A percentile compares a stretch with the other conserved stretches of the same genome.
These are phyloP conservation scores for Elsinoe necatrix DNA, from an alignment of 2,329 filamentous ascomycete species.

Conservation along the genomic window DNA sequence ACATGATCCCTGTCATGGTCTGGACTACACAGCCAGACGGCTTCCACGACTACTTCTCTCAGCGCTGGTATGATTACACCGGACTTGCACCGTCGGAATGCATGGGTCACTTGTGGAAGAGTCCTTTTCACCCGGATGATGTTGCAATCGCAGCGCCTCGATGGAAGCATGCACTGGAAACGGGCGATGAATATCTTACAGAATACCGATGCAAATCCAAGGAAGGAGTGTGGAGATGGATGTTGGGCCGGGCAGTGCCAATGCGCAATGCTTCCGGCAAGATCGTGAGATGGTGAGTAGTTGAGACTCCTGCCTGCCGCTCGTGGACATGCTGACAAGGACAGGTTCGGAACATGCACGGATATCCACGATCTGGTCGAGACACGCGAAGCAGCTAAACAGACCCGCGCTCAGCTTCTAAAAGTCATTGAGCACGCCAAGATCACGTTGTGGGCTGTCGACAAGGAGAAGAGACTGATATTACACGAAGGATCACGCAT, in stretches of 20 bases:
- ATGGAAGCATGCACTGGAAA: conserved; percentile 57
- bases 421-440: conserved; percentile 67
- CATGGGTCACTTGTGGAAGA: conserved; percentile 52
- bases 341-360: conserved; percentile 62
- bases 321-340: background rate
- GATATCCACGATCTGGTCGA: conserved; percentile 69
- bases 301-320: background rate
- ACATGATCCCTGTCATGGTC: conserved; percentile 51
- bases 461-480: conserved; percentile 52
- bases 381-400: conserved; percentile 56
- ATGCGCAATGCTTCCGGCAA: conserved; percentile 57
- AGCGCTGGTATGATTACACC: conserved; percentile 73
- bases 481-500: conserved; percentile 62
- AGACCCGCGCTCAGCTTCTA: conserved; percentile 60
- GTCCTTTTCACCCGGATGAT: conserved; percentile 63
- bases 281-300: conserved; percentile 58
- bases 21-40: conserved; percentile 66
- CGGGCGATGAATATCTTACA: conserved; percentile 59
- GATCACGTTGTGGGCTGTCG: conserved; percentile 67
- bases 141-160: conserved; percentile 45
- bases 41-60: conserved; percentile 63
- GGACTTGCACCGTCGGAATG: conserved; percentile 56
- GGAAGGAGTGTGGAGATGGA: conserved; percentile 69
- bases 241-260: conserved; percentile 63
- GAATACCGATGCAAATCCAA: conserved; percentile 63